Evolutionary conservation across 169 alveolate species (phyloP).

Genomic region (Plasmodium reichenowi): DNA sequence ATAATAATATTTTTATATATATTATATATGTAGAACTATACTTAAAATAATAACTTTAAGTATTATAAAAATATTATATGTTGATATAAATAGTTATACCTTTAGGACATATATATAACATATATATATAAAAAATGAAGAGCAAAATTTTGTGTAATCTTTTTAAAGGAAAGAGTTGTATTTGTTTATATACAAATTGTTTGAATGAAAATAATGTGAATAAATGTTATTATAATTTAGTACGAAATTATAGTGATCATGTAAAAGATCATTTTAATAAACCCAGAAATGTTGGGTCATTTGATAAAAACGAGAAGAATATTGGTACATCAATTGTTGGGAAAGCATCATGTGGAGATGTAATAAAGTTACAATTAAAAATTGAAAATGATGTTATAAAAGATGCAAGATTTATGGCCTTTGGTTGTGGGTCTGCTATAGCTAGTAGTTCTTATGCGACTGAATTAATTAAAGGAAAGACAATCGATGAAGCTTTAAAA

Average conservation of each 20-base stretch:
- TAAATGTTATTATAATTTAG: conserved; percentile 5
- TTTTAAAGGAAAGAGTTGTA: conserved; percentile 17
- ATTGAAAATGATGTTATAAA: conserved; percentile 94
- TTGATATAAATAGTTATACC: too few relatives aligned
- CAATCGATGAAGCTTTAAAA: conserved; percentile 94
- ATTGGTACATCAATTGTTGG: conserved; percentile 99
- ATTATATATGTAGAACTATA: too few relatives aligned
- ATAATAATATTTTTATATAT: too few relatives aligned
- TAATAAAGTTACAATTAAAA: conserved; percentile 96
- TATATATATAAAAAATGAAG: conserved; percentile 15
- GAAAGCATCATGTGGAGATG: conserved; percentile 99
- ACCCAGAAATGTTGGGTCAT: conserved; percentile 94
- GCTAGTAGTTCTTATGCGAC: conserved; percentile 98
- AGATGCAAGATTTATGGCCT: conserved; percentile 97
- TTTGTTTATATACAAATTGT: conserved; percentile 1
- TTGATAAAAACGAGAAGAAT: conserved; percentile 85
- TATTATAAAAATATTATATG: too few relatives aligned
- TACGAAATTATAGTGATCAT: conserved; percentile 86
- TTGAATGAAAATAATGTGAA: conserved; percentile 26
- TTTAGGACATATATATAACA: not conserved
- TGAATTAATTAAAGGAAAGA: conserved; percentile 96
- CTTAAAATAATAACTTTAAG: too few relatives aligned
- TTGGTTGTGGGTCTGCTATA: conserved; percentile 99
- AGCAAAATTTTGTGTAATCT: conserved; percentile 17
- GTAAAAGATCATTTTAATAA: conserved; percentile 95